Percentiles rank a stretch among this genome's conserved stretches.
Conservation (phyloP, 1,139 yeast genomes). For the Eremothecium coryli region DNA sequence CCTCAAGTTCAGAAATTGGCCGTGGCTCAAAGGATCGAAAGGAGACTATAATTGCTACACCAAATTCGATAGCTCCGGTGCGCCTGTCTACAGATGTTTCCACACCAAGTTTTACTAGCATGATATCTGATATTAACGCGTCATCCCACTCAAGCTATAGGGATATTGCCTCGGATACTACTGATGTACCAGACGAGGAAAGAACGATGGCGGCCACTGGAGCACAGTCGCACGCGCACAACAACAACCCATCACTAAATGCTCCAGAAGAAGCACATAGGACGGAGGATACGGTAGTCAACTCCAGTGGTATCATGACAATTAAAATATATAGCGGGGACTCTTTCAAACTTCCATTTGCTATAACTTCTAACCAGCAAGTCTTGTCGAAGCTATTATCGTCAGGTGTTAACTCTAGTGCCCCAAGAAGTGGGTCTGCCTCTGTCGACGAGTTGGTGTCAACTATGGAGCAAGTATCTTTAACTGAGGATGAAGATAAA, state of each 20-base stretch:
- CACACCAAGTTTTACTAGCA: not conserved
- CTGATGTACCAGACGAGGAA: conserved; percentile 5
- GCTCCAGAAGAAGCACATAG: conserved; percentile 1
- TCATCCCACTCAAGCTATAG: conserved; percentile 1
- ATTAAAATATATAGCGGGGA: conserved; percentile 28
- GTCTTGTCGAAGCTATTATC: conserved; percentile 20
- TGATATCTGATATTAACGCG: conserved; percentile 1
- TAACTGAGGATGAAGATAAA: conserved; percentile 25
- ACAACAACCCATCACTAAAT: conserved; percentile 1
- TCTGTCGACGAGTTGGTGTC: conserved; percentile 24
- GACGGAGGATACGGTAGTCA: conserved; percentile 4
- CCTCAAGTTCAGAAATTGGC: conserved; percentile 8
- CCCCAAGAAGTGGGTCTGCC: conserved; percentile 10
- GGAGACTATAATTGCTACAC: conserved; percentile 22
- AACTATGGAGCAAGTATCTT: conserved; percentile 22
- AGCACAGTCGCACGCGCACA: not conserved
- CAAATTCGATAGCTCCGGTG: conserved; percentile 21
- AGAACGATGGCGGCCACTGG: not conserved
- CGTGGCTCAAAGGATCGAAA: conserved; percentile 16
- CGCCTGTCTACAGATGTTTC: conserved; percentile 19
- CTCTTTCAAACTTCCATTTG: conserved; percentile 26
- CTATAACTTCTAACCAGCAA: conserved; percentile 25
- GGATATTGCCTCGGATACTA: conserved; percentile 1
- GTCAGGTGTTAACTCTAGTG: conserved; percentile 20
- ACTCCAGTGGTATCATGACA: conserved; percentile 25